Percentiles rank a stretch among this genome's conserved stretches.
phyloP scores from a whole-genome alignment of 805 yeast species.

The Barnettozyma sp. region DNA sequence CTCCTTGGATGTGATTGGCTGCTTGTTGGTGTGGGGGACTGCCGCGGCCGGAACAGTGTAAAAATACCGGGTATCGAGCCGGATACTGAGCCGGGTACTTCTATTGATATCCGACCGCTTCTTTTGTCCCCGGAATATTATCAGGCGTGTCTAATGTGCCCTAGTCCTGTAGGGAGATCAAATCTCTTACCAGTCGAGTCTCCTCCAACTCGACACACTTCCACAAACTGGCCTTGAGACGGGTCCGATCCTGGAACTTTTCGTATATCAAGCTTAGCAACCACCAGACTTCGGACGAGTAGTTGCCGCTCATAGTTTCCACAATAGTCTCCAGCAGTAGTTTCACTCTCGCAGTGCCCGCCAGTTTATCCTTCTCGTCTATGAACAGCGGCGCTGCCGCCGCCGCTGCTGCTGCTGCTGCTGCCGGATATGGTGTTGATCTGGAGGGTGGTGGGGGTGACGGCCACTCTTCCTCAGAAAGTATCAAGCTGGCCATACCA shows the following conservation, averaged over 20 bases:
- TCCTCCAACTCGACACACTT: slow-evolving; percentile 60
- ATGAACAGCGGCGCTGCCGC: slow-evolving; percentile 33
- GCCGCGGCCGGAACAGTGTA: too few species aligned
- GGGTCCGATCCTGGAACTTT: slow-evolving; percentile 42
- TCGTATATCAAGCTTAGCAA: slow-evolving; percentile 59
- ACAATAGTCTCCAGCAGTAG: slow-evolving; percentile 33
- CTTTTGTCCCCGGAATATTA: too few species aligned
- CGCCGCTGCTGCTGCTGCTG: too few species aligned
- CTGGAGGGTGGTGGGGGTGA: too few species aligned
- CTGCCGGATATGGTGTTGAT: too few species aligned
- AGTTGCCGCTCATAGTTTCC: slow-evolving; percentile 35
- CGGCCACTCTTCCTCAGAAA: slow-evolving; percentile 9
- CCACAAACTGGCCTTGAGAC: slow-evolving; percentile 48
- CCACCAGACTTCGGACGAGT: slow-evolving; percentile 62
- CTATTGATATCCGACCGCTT: too few species aligned
- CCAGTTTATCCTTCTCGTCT: slow-evolving; percentile 47
- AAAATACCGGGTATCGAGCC: too few species aligned
- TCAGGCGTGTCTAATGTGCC: too few species aligned
- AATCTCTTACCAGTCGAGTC: slow-evolving; percentile 44
- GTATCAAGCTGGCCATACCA: slow-evolving; percentile 19
- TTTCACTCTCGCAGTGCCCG: slow-evolving; percentile 43
- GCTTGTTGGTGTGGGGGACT: too few species aligned
- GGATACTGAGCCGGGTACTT: too few species aligned
- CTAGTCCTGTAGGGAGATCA: neutral
- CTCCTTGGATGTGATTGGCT: too few species aligned